A percentile compares a stretch with the other conserved stretches of the same genome.
These are phyloP conservation scores for Syzygium grande DNA, from an alignment of 345 rosid genomes.

Conservation along the genomic window DNA sequence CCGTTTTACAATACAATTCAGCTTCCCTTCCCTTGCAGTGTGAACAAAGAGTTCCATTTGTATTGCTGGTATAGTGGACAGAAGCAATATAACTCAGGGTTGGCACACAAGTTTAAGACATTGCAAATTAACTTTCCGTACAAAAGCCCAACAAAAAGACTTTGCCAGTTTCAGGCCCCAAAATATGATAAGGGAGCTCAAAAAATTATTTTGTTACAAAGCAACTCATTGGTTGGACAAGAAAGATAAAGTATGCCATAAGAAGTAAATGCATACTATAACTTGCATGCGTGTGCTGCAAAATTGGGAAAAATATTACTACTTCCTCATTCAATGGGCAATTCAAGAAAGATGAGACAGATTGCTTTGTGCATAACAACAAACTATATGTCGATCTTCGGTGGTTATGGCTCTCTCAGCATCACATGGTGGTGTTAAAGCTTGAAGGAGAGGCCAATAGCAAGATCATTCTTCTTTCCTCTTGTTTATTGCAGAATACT, in stretches of 20 bases:
- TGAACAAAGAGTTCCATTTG: constrained; percentile 61
- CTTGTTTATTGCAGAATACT: neutral
- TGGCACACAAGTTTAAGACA: neutral
- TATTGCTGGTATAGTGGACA: constrained; percentile 25
- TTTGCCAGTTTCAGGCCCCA: neutral
- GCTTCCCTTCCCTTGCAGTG: constrained; percentile 96
- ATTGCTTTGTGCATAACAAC: neutral
- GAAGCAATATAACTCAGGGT: neutral
- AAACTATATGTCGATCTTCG: neutral
- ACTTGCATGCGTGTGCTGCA: neutral
- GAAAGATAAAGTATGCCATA: neutral
- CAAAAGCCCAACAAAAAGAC: neutral
- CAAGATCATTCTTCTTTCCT: neutral
- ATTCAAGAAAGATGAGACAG: neutral
- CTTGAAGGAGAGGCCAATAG: neutral
- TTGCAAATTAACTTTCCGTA: neutral
- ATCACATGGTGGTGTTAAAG: neutral
- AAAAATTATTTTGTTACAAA: neutral
- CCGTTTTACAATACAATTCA: constrained; percentile 80
- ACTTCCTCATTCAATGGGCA: neutral
- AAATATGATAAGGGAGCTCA: neutral
- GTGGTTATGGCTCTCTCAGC: neutral
- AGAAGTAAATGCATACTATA: neutral
- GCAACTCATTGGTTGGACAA: neutral
- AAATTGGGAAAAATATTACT: neutral